Evolutionary conservation across 805 yeast genomes (phyloP), one percentile per base, ranked within the genome.

Genomic region (Yamadazyma akitaensis): DNA sequence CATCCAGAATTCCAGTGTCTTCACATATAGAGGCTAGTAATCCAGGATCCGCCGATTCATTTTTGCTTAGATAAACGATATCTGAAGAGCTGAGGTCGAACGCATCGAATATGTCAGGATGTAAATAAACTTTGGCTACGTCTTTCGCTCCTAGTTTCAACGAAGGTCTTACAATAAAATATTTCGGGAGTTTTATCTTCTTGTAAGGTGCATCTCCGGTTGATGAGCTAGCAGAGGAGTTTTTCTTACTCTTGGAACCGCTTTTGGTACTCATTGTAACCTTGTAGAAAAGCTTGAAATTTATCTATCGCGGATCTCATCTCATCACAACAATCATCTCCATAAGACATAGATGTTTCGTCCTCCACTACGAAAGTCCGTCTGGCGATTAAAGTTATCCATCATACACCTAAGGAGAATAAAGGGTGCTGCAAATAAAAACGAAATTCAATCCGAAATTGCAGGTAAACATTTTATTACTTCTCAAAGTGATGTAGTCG

Each of bases 41-140:
- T 2, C 84, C 84, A 1, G 64, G 61, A 7, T 63, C 62, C 1
- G 73, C 69, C 2, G 79, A 78, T 37, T 71, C 75, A 0, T 44
- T 37, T 48, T 73, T 74, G 17, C 72, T 59, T 2, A 81, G 50
- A 35, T 68, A 57, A 13, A 80, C 73, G 48, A 81, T 58, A 4
- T 76, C 69, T 1, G 82, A 82, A 18, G 61, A 54, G 7, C 57
- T 50, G 11, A 79, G 63, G 17, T 77, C 84, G 21, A 78, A 58
- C 0, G 75, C 77, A 43, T 71, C 70, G 37, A 80, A 60, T 1
- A 77, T 67, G 1, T 74, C 72, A 0, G 73, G 67, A 46, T 77
- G 70, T 2, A 81, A 46, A 18, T 61, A 61, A 0, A 70, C 73
- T 46, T 68, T 70, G n/a, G 67, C 55, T 31, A 62, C 52, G 9